Base-by-base conservation (phyloP, 257 asterid genomes). In the Capsicum baccatum region DNA sequence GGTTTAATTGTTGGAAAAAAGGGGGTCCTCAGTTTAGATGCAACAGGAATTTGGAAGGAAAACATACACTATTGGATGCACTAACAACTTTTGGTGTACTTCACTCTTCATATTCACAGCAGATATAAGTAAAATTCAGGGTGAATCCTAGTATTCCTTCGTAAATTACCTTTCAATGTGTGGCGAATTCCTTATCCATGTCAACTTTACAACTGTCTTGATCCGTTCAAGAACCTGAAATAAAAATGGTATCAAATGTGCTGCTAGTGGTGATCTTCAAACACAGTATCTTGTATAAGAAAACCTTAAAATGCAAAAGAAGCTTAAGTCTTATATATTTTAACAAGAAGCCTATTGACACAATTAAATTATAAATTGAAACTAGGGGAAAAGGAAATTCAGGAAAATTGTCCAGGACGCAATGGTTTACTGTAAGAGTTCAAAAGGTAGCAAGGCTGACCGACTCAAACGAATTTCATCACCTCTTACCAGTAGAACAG, bases 161-260 rank as follows among this genome's bases (percentile, higher is more conserved):
- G 33, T 52, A 67, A 56, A 14, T 86, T 86, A 96, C 99, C 98
- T 92, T 79, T 92, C 95, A 79, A 89, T 60, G 84, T 88, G 90
- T 17, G 94, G 93, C 11, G 99, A 92, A 83, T 92, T 92, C 87
- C 98, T 91, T 82, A 93, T 90, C 99, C 99, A 96, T 16, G 98
- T 92, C 69, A 96, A 91, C 76, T 88, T 94, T 84, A 91, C 44
- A 83, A 92, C 87, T 83, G 94, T 87, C 81, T 83, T 88, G 85
- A 91, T 82, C 73, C 93, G 92, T 81, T 91, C 89, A 58, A 96
- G 93, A 88, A 96, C 99, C 99, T 96, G 93, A 54, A 84, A 85
- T 37, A 69, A 83, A 60, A 88, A 79, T 69, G 48, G 79, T 47
- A 79, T 85, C 85, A 62, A 83, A 35, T 14, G 6, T 26, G 15